Base-by-base conservation (phyloP, 1,284 basidiomycete genomes). In the Ceratobasidium sp. region DNA sequence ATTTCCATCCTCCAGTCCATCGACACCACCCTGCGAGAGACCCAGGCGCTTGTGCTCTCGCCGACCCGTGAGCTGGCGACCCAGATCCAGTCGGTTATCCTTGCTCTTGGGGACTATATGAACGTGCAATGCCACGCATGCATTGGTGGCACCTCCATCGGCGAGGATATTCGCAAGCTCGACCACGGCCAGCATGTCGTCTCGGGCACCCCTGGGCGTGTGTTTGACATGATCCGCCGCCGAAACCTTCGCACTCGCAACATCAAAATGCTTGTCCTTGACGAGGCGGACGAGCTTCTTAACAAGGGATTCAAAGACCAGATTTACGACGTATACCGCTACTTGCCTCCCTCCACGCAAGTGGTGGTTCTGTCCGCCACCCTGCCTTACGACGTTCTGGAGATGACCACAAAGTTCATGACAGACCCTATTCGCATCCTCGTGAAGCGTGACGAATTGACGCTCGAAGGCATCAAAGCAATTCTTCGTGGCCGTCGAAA, bases 321-420 rank as follows among this genome's bases (percentile, higher is more conserved):
- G 81, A 99, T 99, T 77, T 99, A 99, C 83, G 96, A 99, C 80
- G 93, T 99, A 64, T 99, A 98, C 81, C 93, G 96, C 70, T 98
- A 98, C 80, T 90, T 99, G 29, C 97, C 97, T 22, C 96, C 96
- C 5, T 95, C 95, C 50, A 99, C 97, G 1, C 96, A 99, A 80
- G 97, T 99, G 54, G 96, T 98, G 35, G 86, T 98, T 35, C 86
- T 99, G 72, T 96, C 93, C 74, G 96, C 96, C 25, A 99, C 96
- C 5, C 83, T 99, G 54, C 96, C 96, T 0, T 94, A 97, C 77
- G 97, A 99, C 77, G 96, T 99, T 27, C 82, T 99, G 77, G 97
- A 99, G 83, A 98, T 99, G 93, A 99, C 97, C 25, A 98, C 94
- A 62, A 99, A 99, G 82, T 99, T 99, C 84, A 99, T 99, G 97